Base-by-base conservation (phyloP, 805 yeast genomes). In the Wickerhamia fluorescens region DNA sequence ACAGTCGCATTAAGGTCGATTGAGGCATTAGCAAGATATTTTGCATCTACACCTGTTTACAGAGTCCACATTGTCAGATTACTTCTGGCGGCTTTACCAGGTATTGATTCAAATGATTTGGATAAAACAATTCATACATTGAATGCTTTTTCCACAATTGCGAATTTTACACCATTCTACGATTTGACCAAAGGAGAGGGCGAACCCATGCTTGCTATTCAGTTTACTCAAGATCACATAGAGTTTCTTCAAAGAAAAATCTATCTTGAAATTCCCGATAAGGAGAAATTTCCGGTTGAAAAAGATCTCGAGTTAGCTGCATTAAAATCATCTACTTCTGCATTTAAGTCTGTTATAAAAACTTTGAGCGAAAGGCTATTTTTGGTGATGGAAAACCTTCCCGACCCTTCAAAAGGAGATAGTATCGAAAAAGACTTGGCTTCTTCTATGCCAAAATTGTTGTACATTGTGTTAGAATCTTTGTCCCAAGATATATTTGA, bases 91-190 rank as follows among this genome's bases (percentile, higher is more conserved):
- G 59, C 78, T 2, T 51, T 87, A 6, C 83, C 87, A 0, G 95
- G 92, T 17, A 75, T 92, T 16, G 97, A 92, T 49, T 73, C 88
- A 1, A 92, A 88, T 49, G 98, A 92, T 52, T 66, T 86, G 27
- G 66, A 64, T 9, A 73, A 88, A 47, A 78, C 95, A 0, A 64
- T 76, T 10, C 68, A 74, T 29, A 71, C 94, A 0, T 56, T 88
- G 23, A 71, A 77, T 34, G 68, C 82, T 12, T 68, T 92, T 31
- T 79, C 84, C 7, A 65, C 84, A 0, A 71, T 79, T 14, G 78
- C 86, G 1, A 63, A 80, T 5, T 79, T 77, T 32, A 71, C 82
- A 3, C 96, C 96, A 1, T 65, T 87, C 36, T 59, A 62, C 16
- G 85, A 81, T 42, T 45, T 83, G 7, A 67, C 71, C 7, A 58